Evolutionary conservation across 345 rosid species (phyloP).

Genomic region (Gossypium longicalyx): DNA sequence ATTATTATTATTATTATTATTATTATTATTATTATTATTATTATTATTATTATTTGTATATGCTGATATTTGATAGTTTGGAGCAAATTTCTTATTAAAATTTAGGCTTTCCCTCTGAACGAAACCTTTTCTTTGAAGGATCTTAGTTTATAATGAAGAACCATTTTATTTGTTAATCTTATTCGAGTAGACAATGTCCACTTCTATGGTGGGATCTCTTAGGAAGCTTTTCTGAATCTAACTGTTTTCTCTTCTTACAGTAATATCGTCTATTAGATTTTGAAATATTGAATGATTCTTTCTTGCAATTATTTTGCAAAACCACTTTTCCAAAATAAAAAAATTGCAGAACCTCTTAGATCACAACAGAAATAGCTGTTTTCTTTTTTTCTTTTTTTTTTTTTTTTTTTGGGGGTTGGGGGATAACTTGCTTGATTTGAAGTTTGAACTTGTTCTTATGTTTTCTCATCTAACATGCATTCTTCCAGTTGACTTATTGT

Average conservation of each 20-base stretch:
- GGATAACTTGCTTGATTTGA: not conserved
- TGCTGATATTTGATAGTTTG: not conserved
- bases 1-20: too few relatives aligned
- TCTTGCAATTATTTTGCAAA: not conserved
- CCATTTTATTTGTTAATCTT: not conserved
- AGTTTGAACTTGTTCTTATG: not conserved
- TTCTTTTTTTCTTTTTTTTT: too few relatives aligned
- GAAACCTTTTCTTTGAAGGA: not conserved
- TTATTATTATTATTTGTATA: not conserved
- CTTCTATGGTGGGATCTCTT: not conserved
- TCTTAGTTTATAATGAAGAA: not conserved
- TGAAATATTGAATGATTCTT: not conserved
- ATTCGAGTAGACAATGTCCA: not conserved
- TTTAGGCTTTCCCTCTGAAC: not conserved
- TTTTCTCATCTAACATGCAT: not conserved
- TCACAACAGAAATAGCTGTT: too few relatives aligned
- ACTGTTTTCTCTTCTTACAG: not conserved
- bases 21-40: too few relatives aligned
- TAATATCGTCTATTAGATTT: not conserved
- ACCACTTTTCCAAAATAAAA: too few relatives aligned
- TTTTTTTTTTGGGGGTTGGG: too few relatives aligned
- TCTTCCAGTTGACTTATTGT: not conserved
- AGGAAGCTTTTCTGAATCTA: not conserved
- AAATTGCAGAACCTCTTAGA: too few relatives aligned
- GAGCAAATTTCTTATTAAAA: not conserved